Base-by-base conservation (phyloP, 2,329 filamentous ascomycete genomes). In the Xylariales sp. region DNA sequence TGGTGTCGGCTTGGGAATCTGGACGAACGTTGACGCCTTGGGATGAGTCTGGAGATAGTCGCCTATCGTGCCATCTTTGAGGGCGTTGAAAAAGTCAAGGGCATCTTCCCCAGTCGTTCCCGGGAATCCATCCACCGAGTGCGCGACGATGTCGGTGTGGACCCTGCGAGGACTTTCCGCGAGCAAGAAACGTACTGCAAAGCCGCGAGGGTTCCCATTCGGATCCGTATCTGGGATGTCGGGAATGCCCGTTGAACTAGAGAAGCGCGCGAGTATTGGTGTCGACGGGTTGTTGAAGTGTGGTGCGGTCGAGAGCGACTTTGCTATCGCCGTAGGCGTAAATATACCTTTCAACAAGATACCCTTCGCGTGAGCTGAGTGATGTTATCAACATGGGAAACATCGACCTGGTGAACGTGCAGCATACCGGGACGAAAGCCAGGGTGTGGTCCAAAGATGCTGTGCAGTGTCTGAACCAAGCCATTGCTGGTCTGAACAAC, bases 81-180 rank as follows among this genome's bases (percentile, higher is more conserved):
- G 48, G 0, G 70, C 66, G n/a, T 54, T 48, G 22, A 78, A 60
- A 37, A 78, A 63, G 7, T 63, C 62, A 1, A 77, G 63, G 34
- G 77, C 74, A n/a, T 70, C 71, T 11, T 65, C 72, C 11, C 74
- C 74, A 0, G 70, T 76, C 25, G 66, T 61, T 0, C 65, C 66
- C 0, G 76, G 75, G 56, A 80, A 79, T 54, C 63, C 68, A 2
- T 68, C 62, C 1, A 70, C 72, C 1, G 67, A 72, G 56, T 80
- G 75, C 1, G 65, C 57, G 38, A 80, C 60, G 48, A 80, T 72
- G 51, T 81, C 76, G 2, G 75, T 79, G 56, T 80, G 76, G 15
- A 63, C 55, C 33, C 63, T 63, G 11, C 66, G 61, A 1, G 63
- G 60, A 5, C 51, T 48, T 29, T 57, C 43, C 3, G 57, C 53